Base-by-base conservation (phyloP, 148 eudicot species). In the Spergularia bocconei region DNA sequence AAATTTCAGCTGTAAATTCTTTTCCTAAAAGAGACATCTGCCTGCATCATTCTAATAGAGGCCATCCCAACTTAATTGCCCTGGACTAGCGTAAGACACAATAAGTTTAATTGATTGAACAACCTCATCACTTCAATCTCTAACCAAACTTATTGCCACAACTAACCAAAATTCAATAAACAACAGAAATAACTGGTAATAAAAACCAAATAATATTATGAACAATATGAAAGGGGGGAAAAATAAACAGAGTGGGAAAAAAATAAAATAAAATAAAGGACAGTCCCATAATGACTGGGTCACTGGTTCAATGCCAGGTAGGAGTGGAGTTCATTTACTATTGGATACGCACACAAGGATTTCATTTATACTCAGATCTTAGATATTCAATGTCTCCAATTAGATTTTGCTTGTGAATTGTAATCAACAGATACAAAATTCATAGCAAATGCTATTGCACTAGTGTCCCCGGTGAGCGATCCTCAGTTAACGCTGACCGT, bases 311-410 rank as follows among this genome's bases (percentile, higher is more conserved):
- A 63, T 56, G 72, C 53, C 75, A 53, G 74, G 74, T 74, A 69
- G 74, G 74, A 79, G 78, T 72, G 55, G 77, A 69, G 82, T 79
- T 79, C 82, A 79, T 79, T 79, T 79, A 79, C 77, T 79, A 67
- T 61, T 52, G 75, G 62, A 70, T 70, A 70, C 63, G 50, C 52
- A 77, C 38, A 62, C 69, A 77, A 69, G 68, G 74, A 48, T 77
- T 61, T 59, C 74, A 69, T 58, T 67, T 50, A 67, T 64, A 73
- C 68, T 73, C 69, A 55, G 36, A 73, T 73, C 51, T 29, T 72
- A 65, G 61, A 67, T 79, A 73, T 67, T 67, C 54, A 79, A 79
- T 79, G 81, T 67, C 61, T 38, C 29, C 62, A 29, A 54, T 73
- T 62, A 73, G 33, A 74, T 53, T 52, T 62, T 62, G 70, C 61